Conservation (phyloP, 2,329 filamentous ascomycete species). For the Raffaelea albimanens region DNA sequence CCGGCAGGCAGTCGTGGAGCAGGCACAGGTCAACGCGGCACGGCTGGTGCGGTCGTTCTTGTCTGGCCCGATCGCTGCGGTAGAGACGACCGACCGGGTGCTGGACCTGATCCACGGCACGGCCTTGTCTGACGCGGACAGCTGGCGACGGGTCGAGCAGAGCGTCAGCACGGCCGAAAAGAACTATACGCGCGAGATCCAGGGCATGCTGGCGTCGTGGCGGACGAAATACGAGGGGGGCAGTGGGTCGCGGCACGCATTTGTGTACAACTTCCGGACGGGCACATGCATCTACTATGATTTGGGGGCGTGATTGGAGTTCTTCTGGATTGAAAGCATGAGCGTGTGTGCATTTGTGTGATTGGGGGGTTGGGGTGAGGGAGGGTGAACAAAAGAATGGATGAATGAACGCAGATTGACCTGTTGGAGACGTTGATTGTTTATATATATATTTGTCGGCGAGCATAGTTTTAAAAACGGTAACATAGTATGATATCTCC, state of each 20-base stretch:
- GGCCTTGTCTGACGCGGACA: constrained; percentile 67
- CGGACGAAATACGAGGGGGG: constrained; percentile 44
- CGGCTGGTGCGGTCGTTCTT: constrained; percentile 62
- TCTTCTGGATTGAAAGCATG: not conserved
- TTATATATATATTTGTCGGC: too few relatives aligned
- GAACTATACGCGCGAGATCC: constrained; percentile 74
- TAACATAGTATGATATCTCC: too few relatives aligned
- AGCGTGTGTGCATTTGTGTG: too few relatives aligned
- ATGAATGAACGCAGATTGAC: too few relatives aligned
- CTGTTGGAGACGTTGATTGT: too few relatives aligned
- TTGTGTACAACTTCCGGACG: constrained; percentile 87
- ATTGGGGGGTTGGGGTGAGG: too few relatives aligned
- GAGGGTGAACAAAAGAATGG: too few relatives aligned
- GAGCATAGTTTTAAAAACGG: too few relatives aligned
- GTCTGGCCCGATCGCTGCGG: constrained; percentile 71
- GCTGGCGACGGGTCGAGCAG: constrained; percentile 76
- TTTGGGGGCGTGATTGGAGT: constrained; percentile 35
- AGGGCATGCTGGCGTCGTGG: constrained; percentile 63
- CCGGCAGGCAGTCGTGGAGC: constrained; percentile 75
- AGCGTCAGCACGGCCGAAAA: constrained; percentile 66
- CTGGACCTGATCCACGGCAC: constrained; percentile 69
- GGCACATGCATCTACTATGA: constrained; percentile 82
- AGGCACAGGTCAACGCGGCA: constrained; percentile 51
- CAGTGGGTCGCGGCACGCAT: constrained; percentile 58
- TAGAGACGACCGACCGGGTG: constrained; percentile 79